Percentiles rank a stretch among this genome's conserved stretches.
phyloP scores from a whole-genome alignment of 1,284 basidiomycete species.

The Ceratobasidium sp. region DNA sequence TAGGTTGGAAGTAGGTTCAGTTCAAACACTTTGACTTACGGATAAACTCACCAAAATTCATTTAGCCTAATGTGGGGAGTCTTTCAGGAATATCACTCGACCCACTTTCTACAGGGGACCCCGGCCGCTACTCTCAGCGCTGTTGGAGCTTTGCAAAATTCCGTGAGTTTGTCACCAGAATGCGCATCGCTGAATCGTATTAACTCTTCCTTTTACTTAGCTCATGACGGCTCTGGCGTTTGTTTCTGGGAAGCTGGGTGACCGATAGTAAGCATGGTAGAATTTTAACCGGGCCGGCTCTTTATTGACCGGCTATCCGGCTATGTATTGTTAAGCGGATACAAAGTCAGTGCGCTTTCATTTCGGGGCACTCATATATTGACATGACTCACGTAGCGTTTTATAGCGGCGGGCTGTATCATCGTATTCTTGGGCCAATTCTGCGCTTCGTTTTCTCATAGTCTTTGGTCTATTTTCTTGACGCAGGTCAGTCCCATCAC shows the following conservation, averaged over 20 bases:
- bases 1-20: constrained; percentile 28
- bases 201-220: neutral
- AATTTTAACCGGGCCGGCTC: neutral
- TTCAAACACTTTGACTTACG: neutral
- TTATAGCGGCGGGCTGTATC: constrained; percentile 46
- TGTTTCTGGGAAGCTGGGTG: constrained; percentile 44
- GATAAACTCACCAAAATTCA: neutral
- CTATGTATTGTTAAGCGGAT: constrained; percentile 1
- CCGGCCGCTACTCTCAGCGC: constrained; percentile 45
- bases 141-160: constrained; percentile 45
- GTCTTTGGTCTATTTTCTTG: constrained; percentile 51
- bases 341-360: neutral
- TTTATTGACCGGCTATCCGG: neutral
- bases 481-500: constrained; percentile 46
- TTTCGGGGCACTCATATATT: neutral
- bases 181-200: neutral
- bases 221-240: constrained; percentile 15
- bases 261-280: constrained; percentile 45
- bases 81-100: constrained; percentile 48
- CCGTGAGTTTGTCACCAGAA: constrained; percentile 20
- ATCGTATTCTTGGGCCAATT: constrained; percentile 48
- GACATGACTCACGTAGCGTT: constrained; percentile 37
- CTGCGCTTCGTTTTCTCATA: constrained; percentile 48
- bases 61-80: constrained; percentile 48
- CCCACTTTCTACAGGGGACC: constrained; percentile 47